Conservation (phyloP, 305 asterid species). For the Andrographis paniculata region DNA sequence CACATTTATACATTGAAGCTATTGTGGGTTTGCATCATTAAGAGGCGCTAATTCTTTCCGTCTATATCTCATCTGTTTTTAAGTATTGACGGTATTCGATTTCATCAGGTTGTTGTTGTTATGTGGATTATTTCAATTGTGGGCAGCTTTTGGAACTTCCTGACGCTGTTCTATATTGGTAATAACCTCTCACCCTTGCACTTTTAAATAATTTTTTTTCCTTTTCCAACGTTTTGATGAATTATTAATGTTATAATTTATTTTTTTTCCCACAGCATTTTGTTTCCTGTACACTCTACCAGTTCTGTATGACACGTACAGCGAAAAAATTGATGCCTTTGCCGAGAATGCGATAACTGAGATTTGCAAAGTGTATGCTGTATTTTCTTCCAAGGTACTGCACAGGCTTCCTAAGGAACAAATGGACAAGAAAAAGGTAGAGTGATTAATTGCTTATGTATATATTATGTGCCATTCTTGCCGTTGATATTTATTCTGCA, state of each 20-base stretch:
- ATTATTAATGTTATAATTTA: neutral
- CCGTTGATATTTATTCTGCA: too few species aligned
- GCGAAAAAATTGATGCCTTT: conserved; percentile 60
- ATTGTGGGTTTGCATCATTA: too few species aligned
- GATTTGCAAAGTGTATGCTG: conserved; percentile 69
- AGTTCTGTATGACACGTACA: conserved; percentile 71
- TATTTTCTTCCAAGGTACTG: conserved; percentile 54
- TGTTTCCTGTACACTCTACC: conserved; percentile 75
- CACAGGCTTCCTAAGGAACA: conserved; percentile 65
- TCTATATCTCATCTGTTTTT: neutral
- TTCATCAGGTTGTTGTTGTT: conserved; percentile 56
- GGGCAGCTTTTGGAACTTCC: conserved; percentile 82
- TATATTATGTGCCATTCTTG: too few species aligned
- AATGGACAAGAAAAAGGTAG: conserved; percentile 31
- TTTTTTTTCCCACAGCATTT: conserved; percentile 32
- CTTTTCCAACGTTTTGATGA: neutral
- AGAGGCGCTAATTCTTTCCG: too few species aligned
- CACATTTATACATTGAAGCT: too few species aligned
- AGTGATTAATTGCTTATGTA: neutral
- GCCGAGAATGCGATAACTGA: conserved; percentile 66
- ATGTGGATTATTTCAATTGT: conserved; percentile 72
- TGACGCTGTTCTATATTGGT: conserved; percentile 79
- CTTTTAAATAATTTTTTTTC: neutral
- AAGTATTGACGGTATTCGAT: neutral
- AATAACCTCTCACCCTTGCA: conserved; percentile 12